Evolutionary conservation across 129 eudicot genomes (phyloP).

Genomic region (Helianthus annuus): DNA sequence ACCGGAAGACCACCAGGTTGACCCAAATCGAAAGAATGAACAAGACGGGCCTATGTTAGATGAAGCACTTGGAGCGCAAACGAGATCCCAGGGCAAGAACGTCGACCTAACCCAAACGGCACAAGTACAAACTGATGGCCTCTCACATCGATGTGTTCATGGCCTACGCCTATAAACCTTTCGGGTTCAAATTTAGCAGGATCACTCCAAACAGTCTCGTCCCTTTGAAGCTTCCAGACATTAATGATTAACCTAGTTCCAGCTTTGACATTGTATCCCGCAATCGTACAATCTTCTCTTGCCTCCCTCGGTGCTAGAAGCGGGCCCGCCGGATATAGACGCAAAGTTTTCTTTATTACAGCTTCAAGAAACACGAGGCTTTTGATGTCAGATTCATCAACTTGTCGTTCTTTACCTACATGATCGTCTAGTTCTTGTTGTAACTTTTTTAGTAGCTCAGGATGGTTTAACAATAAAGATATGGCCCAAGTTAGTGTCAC

Average conservation of each 20-base stretch:
- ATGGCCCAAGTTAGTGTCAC: constrained; percentile 38
- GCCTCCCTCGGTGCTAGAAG: constrained; percentile 27
- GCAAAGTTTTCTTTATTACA: constrained; percentile 34
- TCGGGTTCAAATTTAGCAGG: constrained; percentile 35
- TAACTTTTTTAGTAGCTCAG: neutral
- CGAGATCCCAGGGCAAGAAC: constrained; percentile 43
- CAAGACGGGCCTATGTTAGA: constrained; percentile 39
- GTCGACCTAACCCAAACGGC: constrained; percentile 49
- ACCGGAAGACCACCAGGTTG: constrained; percentile 16
- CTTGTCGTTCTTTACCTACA: constrained; percentile 36
- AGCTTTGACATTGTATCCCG: constrained; percentile 36
- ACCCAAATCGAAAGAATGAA: constrained; percentile 46
- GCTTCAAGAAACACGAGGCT: constrained; percentile 30
- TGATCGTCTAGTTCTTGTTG: constrained; percentile 28
- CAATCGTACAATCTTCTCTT: constrained; percentile 16
- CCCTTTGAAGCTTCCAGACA: constrained; percentile 41
- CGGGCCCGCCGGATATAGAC: constrained; percentile 30
- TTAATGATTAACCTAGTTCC: constrained; percentile 35
- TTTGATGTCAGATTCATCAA: constrained; percentile 33
- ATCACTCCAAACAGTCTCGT: constrained; percentile 32
- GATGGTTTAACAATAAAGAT: constrained; percentile 32
- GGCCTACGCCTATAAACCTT: constrained; percentile 34
- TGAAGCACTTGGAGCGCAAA: constrained; percentile 32
- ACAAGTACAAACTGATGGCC: constrained; percentile 35
- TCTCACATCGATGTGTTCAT: constrained; percentile 34